Percentiles rank a stretch among this genome's conserved stretches.
These are phyloP conservation scores for Plantago elongata DNA, from an alignment of 257 asterid species.

Conservation along the genomic window DNA sequence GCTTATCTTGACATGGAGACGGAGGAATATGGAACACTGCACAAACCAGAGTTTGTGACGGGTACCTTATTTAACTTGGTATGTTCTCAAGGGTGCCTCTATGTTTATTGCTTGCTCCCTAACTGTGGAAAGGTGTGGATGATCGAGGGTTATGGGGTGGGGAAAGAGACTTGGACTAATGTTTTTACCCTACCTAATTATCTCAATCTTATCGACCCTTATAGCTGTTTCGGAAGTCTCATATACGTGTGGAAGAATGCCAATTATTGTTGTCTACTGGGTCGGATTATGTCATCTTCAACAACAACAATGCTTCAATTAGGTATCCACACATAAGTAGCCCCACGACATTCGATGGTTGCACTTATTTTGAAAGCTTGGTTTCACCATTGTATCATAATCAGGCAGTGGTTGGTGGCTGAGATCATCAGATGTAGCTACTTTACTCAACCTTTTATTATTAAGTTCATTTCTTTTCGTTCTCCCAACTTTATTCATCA, in stretches of 20 bases:
- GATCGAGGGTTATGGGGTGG: not conserved
- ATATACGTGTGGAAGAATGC: not conserved
- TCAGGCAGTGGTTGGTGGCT: too few species aligned
- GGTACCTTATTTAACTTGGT: not conserved
- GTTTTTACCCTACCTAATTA: not conserved
- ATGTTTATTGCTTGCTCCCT: not conserved
- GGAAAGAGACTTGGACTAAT: not conserved
- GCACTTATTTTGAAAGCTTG: not conserved
- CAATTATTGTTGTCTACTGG: not conserved
- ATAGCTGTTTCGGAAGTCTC: not conserved
- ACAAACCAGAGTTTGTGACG: not conserved
- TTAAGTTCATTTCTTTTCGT: too few species aligned
- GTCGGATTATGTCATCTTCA: not conserved
- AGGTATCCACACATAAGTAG: not conserved
- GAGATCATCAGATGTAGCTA: too few species aligned
- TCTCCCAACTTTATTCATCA: too few species aligned
- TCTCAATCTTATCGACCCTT: not conserved
- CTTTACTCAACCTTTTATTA: too few species aligned
- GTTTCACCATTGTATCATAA: slow-evolving; percentile 1
- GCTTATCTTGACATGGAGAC: slow-evolving; percentile 1
- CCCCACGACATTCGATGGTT: not conserved
- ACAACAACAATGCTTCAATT: not conserved
- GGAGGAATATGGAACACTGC: not conserved
- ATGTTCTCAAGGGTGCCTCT: not conserved
- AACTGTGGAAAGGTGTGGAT: not conserved